Conservation (phyloP, 305 asterid species). For the Stenogyne calaminthoides region DNA sequence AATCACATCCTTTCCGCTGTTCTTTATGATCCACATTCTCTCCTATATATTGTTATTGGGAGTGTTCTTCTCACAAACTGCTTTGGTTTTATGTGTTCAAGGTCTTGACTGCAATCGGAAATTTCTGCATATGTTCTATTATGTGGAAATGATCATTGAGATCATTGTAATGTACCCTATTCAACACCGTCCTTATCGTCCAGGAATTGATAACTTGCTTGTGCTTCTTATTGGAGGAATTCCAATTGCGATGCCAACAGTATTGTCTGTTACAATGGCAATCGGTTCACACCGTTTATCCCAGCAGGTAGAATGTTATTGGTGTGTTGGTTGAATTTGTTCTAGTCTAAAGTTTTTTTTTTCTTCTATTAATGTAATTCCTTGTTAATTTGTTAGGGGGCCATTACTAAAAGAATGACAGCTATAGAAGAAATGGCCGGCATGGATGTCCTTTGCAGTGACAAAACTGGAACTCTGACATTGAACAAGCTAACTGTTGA, state of each 20-base stretch:
- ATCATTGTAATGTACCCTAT: constrained; percentile 85
- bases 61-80: constrained; percentile 9
- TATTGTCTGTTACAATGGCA: constrained; percentile 78
- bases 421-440: constrained; percentile 96
- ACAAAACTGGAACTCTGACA: constrained; percentile 86
- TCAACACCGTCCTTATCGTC: constrained; percentile 71
- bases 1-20: background rate
- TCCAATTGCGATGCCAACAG: constrained; percentile 90
- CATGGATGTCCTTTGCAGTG: constrained; percentile 94
- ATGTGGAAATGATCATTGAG: constrained; percentile 81
- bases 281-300: constrained; percentile 89
- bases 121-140: constrained; percentile 85
- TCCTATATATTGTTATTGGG: constrained; percentile 5
- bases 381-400: constrained; percentile 55
- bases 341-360: constrained; percentile 19
- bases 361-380: constrained; percentile 1
- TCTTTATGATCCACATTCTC: constrained; percentile 2
- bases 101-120: constrained; percentile 88
- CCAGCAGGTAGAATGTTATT: constrained; percentile 54
- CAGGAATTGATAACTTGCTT: constrained; percentile 78
- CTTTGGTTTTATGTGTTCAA: constrained; percentile 33
- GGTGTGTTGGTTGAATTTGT: constrained; percentile 22
- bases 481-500: constrained; percentile 76
- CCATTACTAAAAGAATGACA: constrained; percentile 83
- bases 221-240: constrained; percentile 85